Conservation (phyloP, 2,329 filamentous ascomycete species). For the Verticillium isaacii region DNA sequence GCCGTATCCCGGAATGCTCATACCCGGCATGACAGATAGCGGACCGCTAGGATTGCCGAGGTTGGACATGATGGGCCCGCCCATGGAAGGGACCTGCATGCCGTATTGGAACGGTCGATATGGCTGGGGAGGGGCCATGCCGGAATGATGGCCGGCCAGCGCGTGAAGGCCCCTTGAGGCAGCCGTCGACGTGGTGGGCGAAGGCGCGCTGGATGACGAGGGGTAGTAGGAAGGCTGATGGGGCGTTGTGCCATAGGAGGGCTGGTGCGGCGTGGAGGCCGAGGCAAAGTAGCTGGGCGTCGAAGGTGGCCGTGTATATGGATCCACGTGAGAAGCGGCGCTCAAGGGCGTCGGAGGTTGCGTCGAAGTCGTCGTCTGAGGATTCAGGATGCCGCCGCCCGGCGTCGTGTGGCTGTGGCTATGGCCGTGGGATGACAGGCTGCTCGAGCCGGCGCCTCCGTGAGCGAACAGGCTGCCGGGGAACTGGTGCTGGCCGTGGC, state of each 20-base stretch:
- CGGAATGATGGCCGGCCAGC: constrained; percentile 9
- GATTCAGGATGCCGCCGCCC: constrained; percentile 36
- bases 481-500: constrained; percentile 36
- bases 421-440: constrained; percentile 24
- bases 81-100: constrained; percentile 32
- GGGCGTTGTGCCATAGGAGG: background rate
- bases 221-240: constrained; percentile 26
- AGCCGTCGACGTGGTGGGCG: constrained; percentile 30
- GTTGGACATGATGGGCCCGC: constrained; percentile 71
- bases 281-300: constrained; percentile 59
- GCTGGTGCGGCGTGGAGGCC: constrained; percentile 27
- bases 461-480: constrained; percentile 53
- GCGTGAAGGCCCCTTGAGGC: constrained; percentile 33
- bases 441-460: constrained; percentile 35
- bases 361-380: constrained; percentile 34
- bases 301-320: constrained; percentile 51
- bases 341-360: constrained; percentile 38
- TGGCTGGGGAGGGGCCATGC: constrained; percentile 44
- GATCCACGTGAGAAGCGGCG: constrained; percentile 53
- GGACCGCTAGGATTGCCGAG: constrained; percentile 68
- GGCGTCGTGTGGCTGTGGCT: constrained; percentile 15
- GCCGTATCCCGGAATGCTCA: constrained; percentile 50
- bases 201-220: constrained; percentile 39
- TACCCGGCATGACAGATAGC: constrained; percentile 63
- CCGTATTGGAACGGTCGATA: constrained; percentile 27